Base-by-base conservation (phyloP, 2,329 filamentous ascomycete species). In the Biscogniauxia mediterranea region DNA sequence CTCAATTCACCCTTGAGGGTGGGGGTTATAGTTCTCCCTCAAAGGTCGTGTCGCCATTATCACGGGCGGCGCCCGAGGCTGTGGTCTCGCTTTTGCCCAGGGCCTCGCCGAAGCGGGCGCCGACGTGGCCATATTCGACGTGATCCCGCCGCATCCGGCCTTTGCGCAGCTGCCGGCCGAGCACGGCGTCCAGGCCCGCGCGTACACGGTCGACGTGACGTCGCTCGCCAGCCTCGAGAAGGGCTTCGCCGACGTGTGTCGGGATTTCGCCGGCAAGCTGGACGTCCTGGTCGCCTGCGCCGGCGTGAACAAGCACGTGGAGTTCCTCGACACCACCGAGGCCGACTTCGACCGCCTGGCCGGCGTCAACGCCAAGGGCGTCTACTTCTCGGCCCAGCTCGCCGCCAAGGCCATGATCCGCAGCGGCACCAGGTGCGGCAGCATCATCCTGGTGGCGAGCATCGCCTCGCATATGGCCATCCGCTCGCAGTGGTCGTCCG, bases 381-480 rank as follows among this genome's bases (percentile, higher is more conserved):
- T 78, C 1, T 81, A 78, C 63, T 81, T 78, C 62, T 78, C 74
- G 3, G 80, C 81, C 0, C 79, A 83, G 64, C 66, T 80, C 8
- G 81, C 80, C 1, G 81, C 81, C 0, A 76, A 78, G 60, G 77
- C 79, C 26, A 84, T 85, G 78, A 81, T 84, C 32, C 73, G 75
- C 1, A 84, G 80, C 64, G 77, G 77, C 1, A 83, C 81, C 0
- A 78, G 77, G 58, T 76, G 77, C 57, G 82, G 82, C 0, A 83
- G 81, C 60, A 84, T 85, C 57, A 75, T 85, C 11, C 70, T 85
- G 3, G 79, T 85, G 0, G 82, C 82, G 0, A 83, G 81, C 57
- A 84, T 85, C 66, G 81, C 82, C 0, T 79, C 79, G 26, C 75
- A 81, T 58, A 81, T 83, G 64, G 81, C 81, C 0, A 79, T 83